Evolutionary conservation across 2,329 filamentous ascomycete genomes (phyloP).

Genomic region (Talaromyces sp.): DNA sequence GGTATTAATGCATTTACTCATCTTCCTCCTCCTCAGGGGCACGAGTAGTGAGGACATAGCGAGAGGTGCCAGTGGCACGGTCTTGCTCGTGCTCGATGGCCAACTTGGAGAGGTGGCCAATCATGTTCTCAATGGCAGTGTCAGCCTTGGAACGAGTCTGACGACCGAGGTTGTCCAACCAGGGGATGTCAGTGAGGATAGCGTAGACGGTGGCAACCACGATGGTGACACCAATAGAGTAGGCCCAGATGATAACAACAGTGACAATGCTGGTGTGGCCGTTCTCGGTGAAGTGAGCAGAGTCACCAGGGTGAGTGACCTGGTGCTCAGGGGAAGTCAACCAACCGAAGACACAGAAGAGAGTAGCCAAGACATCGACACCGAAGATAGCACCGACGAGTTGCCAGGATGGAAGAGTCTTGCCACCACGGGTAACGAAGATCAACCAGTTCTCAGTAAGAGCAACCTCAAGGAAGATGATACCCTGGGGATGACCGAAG

Average conservation of each 20-base stretch:
- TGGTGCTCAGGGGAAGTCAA: slow-evolving; percentile 51
- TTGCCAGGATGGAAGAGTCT: slow-evolving; percentile 66
- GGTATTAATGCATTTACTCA: slow-evolving; percentile 29
- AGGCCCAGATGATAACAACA: slow-evolving; percentile 49
- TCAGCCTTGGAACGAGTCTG: slow-evolving; percentile 48
- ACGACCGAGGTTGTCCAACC: slow-evolving; percentile 49
- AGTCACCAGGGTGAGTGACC: slow-evolving; percentile 26
- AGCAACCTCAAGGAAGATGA: slow-evolving; percentile 79
- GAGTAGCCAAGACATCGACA: slow-evolving; percentile 62
- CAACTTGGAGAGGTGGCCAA: slow-evolving; percentile 49
- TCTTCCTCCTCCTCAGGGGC: slow-evolving; percentile 42
- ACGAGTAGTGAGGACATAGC: slow-evolving; percentile 40
- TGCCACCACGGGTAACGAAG: slow-evolving; percentile 78
- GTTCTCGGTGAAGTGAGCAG: slow-evolving; percentile 34
- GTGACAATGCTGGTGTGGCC: slow-evolving; percentile 56
- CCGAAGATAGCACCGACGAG: slow-evolving; percentile 61
- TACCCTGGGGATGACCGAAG: slow-evolving; percentile 64
- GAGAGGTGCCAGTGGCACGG: slow-evolving; percentile 39
- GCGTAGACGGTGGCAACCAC: slow-evolving; percentile 51
- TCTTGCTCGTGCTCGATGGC: slow-evolving; percentile 48
- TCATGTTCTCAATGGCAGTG: slow-evolving; percentile 52
- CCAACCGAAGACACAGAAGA: slow-evolving; percentile 69
- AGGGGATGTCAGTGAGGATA: slow-evolving; percentile 42
- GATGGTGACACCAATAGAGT: slow-evolving; percentile 50
- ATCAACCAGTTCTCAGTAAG: slow-evolving; percentile 91